Evolutionary conservation across 305 asterid species (phyloP), one percentile per base, ranked within the genome.

Genomic region (Fraxinus angustifolia): DNA sequence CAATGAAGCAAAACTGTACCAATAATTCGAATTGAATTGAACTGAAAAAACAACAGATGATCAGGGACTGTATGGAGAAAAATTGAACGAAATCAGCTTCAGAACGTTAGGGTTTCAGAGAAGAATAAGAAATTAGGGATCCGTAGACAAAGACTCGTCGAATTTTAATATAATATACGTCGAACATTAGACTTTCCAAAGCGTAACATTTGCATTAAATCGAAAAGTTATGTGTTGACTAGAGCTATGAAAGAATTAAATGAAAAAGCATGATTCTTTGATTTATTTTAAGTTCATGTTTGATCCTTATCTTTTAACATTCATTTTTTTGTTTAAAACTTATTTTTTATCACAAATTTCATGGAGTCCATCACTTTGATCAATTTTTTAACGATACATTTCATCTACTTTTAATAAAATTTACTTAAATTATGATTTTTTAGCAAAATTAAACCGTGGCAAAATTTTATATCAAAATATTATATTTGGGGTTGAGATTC

Each of bases 31-130:
- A 84, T 76, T 12, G 82, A 82, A 84, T 73, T 12, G 68, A 14
- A 23, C 12, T 45, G 16, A 58, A 38, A 60, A 83, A 58, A 53
- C 81, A 72, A 42, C 70, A 31, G 86, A 48, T 72, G 85, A 83
- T 82, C 85, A 79, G 67, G 60, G 68, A 86, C 82, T 86, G 87
- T 2, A 76, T 73, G 77, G 82, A 77, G 78, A 60, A 73, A 73
- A 68, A 75, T 65, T 48, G 60, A 82, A 79, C 80, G 79, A 67
- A 60, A 53, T 19, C 1, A 76, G 81, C 82, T 82, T 35, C 45
- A 38, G 84, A 83, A 78, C 83, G 84, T 33, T 84, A 81, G 86
- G 89, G 85, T 80, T 89, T 81, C 50, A 71, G 80, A 40, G 53
- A 62, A 77, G 16, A 42, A 48, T 60, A 81, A 68, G 21, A 53